These are phyloP conservation scores for Colletotrichum caudatum DNA, from an alignment of 2,329 filamentous ascomycete genomes.

Conservation along the genomic window DNA sequence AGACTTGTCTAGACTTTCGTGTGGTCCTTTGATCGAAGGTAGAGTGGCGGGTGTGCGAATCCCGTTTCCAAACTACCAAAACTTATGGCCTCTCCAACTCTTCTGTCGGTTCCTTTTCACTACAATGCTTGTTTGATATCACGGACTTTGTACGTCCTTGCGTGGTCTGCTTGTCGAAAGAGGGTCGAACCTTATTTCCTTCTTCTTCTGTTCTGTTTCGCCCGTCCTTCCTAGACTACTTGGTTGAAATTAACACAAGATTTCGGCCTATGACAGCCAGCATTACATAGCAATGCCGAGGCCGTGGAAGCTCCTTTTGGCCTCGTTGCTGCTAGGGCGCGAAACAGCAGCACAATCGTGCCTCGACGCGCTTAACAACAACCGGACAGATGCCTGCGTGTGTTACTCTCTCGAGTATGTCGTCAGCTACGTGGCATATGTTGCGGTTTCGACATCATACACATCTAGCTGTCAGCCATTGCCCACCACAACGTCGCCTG, in stretches of 20 bases:
- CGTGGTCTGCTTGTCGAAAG: not conserved
- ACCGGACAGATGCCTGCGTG: slow-evolving; percentile 28
- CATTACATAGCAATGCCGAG: not conserved
- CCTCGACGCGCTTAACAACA: slow-evolving; percentile 31
- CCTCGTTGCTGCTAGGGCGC: slow-evolving; percentile 24
- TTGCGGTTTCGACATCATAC: slow-evolving; percentile 33
- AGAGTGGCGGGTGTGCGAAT: not conserved
- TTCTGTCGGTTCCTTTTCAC: not conserved
- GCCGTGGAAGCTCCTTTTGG: slow-evolving; percentile 24
- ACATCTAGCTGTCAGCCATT: slow-evolving; percentile 29
- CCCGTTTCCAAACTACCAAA: not conserved
- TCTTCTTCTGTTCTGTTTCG: not conserved
- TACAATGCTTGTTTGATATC: not conserved
- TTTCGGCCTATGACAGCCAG: not conserved
- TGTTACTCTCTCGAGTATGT: slow-evolving; percentile 35
- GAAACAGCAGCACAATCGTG: slow-evolving; percentile 23
- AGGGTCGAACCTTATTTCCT: not conserved
- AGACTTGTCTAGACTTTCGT: not conserved
- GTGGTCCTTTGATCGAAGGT: not conserved
- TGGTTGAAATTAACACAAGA: not conserved
- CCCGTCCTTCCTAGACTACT: not conserved
- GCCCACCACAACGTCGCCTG: slow-evolving; percentile 1
- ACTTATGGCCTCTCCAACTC: not conserved
- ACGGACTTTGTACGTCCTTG: not conserved
- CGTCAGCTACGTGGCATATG: slow-evolving; percentile 37